Evolutionary conservation across 768 basidiomycete species (phyloP), one percentile per base, ranked within the genome.

Genomic region (Sporobolomyces pararoseus): DNA sequence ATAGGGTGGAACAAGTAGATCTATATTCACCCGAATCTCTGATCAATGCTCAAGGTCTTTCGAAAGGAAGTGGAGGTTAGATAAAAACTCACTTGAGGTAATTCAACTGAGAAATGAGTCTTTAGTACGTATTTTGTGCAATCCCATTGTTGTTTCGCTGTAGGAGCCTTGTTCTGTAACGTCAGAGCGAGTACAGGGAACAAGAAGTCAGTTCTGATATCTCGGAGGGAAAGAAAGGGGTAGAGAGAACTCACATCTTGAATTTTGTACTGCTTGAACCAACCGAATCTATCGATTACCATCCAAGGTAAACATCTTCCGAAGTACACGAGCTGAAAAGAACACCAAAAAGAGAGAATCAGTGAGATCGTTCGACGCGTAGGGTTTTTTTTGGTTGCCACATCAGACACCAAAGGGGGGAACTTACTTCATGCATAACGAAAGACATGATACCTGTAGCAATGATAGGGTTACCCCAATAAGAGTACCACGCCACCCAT

Each of bases 371-470:
- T 49, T 31, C 27, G 25, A n/a, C 35, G 23, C 27, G 9, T n/a
- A n/a, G n/a, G n/a, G n/a, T 47, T 31, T 16, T 12, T 17, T 6
- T 14, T 27, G 23, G 53, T 4, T 17, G 32, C 2, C 19, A 34
- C 23, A 32, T n/a, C 17, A 16, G n/a, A 16, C 2, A n/a, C 29
- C 7, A 32, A 3, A 31, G 21, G 35, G 17, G 9, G 44, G 35
- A n/a, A 42, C 72, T 49, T 25, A 66, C 72, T 84, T 99, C 96
- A 80, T 99, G 96, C 73, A 98, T 76, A 29, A 95, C 70, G 80
- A 99, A 97, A 72, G 88, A 90, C 86, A 90, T 86, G 64, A 99
- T 81, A 61, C 94, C 94, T 0, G 96, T 99, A 17, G 96, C 96
- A 73, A 98, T 83, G 65, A 92, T 78, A 0, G 93, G 92, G 82